Evolutionary conservation across 2,329 filamentous ascomycete species (phyloP), one percentile per base, ranked within the genome.

Genomic region (Fusarium veterinarium): DNA sequence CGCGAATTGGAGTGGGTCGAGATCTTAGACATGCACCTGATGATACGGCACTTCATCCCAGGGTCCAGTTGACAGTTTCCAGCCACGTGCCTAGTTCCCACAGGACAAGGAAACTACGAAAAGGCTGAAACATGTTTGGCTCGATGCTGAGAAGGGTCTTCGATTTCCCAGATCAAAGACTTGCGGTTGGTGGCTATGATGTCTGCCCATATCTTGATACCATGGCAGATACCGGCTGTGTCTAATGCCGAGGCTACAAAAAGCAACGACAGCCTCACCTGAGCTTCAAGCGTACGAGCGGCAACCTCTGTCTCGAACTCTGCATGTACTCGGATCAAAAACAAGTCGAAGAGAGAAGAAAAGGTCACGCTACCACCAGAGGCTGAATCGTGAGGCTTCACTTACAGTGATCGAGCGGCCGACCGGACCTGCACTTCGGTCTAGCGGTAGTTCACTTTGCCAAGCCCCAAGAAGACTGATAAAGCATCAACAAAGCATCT

Each of bases 11-110:
- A 49, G 46, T 33, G n/a, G 60, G 55, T 38, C 31, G 25, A 28
- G 42, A 46, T 59, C 59, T 37, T 25, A 45, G 52, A 58, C 51
- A 61, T 45, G n/a, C n/a, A n/a, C n/a, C n/a, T n/a, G n/a, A n/a
- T n/a, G n/a, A 17, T 17, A 31, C 30, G 53, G 40, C 30, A 46
- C 40, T 57, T 57, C 30, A 56, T 30, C 20, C 9, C 13, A 20
- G 38, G 61, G 41, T 48, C 31, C n/a, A 40, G 23, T 37, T 31
- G 25, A 33, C 20, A 45, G 46, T 42, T 38, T 41, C 7, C 30
- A n/a, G 49, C 67, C 68, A 71, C 61, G 56, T 71, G 61, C 55
- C 41, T 20, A 20, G n/a, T 12, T 37, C 11, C 40, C 28, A 20
- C 30, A n/a, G 30, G 30, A 19, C 31, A 28, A 37, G 20, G 14